phyloP scores from a whole-genome alignment of 1,284 basidiomycete species.

The Malassezia furfur region DNA sequence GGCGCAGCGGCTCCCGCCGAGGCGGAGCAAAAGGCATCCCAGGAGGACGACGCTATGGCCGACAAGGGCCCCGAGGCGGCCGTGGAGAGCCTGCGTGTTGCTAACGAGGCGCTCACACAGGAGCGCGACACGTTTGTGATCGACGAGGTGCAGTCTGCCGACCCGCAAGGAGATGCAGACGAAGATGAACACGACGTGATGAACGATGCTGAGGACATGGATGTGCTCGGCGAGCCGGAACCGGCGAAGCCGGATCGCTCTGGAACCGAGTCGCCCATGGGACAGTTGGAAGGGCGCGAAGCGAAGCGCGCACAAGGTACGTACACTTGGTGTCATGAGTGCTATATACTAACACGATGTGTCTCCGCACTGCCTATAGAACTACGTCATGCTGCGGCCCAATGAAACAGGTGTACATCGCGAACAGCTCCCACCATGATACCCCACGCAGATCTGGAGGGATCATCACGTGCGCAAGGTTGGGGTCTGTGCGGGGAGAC shows the following conservation, averaged over 20 bases:
- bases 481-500: too few species aligned
- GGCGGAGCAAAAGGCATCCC: neutral
- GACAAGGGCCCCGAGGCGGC: conserved; percentile 30
- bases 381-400: neutral
- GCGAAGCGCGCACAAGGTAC: neutral
- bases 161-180: conserved; percentile 19
- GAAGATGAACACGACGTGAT: conserved; percentile 20
- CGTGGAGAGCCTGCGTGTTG: conserved; percentile 29
- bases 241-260: neutral
- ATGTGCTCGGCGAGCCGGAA: neutral
- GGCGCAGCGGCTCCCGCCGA: neutral
- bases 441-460: too few species aligned
- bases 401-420: neutral
- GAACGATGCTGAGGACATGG: neutral
- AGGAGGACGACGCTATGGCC: conserved; percentile 12
- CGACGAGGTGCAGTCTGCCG: conserved; percentile 25
- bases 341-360: too few species aligned
- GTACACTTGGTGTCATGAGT: neutral
- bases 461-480: neutral
- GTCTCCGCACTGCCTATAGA: neutral
- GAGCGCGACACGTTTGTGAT: conserved; percentile 36
- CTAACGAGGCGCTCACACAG: conserved; percentile 30
- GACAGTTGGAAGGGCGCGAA: neutral
- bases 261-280: neutral
- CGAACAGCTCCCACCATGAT: too few species aligned